Conservation (phyloP, 306 rosid genomes). For the Ormosia semicastrata region DNA sequence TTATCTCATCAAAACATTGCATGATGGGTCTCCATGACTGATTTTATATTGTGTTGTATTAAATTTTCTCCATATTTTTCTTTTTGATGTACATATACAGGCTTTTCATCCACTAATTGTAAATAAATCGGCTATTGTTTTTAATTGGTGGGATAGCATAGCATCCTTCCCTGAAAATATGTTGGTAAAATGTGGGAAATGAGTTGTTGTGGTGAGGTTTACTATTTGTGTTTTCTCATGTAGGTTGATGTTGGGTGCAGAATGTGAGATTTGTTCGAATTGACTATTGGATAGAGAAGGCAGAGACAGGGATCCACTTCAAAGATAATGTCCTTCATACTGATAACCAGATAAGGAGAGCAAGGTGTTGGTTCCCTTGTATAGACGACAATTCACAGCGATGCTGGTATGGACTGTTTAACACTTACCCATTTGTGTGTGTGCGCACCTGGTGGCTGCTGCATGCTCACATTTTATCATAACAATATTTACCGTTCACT, state of each 20-base stretch:
- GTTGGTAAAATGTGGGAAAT: conserved; percentile 23
- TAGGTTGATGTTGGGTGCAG: conserved; percentile 83
- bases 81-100: neutral
- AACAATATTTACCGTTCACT: neutral
- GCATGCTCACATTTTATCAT: neutral
- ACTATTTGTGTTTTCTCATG: conserved; percentile 64
- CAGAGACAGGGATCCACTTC: conserved; percentile 76
- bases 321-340: conserved; percentile 63
- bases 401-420: conserved; percentile 70
- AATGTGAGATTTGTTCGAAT: conserved; percentile 84
- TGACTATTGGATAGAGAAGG: conserved; percentile 87
- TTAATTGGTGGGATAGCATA: neutral
- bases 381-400: conserved; percentile 79
- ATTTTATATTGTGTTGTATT: neutral
- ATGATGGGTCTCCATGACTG: neutral
- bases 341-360: conserved; percentile 88
- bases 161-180: neutral
- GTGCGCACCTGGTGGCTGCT: neutral
- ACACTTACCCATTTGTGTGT: neutral
- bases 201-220: conserved; percentile 55
- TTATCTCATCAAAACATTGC: neutral
- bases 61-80: neutral
- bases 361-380: conserved; percentile 98
- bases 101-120: neutral
- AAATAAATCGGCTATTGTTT: neutral